phyloP scores from a whole-genome alignment of 495 filamentous ascomycete species.

The Platismatia glauca region DNA sequence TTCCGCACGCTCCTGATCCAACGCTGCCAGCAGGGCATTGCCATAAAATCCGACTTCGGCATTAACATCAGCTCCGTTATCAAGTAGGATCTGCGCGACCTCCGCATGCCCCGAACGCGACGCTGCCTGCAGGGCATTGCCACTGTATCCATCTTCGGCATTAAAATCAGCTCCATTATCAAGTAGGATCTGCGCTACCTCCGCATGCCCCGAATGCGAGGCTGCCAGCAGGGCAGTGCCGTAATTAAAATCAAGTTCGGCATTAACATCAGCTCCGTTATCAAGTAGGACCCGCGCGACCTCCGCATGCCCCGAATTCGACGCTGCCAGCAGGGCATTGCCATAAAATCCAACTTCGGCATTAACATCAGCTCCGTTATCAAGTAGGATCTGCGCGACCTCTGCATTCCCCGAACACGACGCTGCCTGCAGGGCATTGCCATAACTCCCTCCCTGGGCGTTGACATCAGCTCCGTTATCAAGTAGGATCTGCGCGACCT shows the following conservation, averaged over 20 bases:
- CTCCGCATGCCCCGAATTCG: not conserved
- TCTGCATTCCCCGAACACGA: not conserved
- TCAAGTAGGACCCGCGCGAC: not conserved
- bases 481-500: not conserved
- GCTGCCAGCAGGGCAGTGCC: not conserved
- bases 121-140: not conserved
- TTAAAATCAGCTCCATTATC: not conserved
- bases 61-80: not conserved
- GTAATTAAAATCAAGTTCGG: too few relatives aligned
- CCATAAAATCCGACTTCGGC: not conserved
- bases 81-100: not conserved
- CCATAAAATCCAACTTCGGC: not conserved
- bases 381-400: not conserved
- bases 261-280: too few relatives aligned
- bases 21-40: not conserved
- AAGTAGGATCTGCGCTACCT: not conserved
- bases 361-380: not conserved
- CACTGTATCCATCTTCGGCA: not conserved
- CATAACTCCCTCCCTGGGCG: not conserved
- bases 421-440: not conserved
- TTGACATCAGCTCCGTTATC: not conserved
- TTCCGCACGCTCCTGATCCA: not conserved
- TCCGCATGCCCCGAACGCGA: not conserved
- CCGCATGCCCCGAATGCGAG: not conserved
- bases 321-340: not conserved